Evolutionary conservation across 768 basidiomycete genomes (phyloP), one percentile per base, ranked within the genome.

Genomic region (Epithele typhae): DNA sequence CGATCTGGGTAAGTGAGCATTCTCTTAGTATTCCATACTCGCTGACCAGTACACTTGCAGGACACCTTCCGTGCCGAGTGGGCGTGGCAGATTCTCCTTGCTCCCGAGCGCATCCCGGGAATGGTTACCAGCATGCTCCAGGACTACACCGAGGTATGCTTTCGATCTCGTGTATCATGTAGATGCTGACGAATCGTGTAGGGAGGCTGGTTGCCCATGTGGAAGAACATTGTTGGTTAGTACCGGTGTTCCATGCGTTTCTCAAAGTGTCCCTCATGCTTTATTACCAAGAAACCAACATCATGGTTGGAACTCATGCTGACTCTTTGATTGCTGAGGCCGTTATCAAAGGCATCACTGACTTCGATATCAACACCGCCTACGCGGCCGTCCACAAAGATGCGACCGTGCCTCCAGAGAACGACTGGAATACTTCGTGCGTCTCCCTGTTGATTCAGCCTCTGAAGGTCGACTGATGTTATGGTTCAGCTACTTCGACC

Each of bases 131-230:
- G 84, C 49, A 91, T 91, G 88, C 64, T 92, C 17, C 80, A 83
- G 41, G 87, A 91, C 59, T 92, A 81, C 54, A 64, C 73, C 49
- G 75, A 87, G 71, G 84, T 80, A 45, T 4, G 60, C 48, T 4
- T 18, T 21, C 14, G 14, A 7, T 7, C 27, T 30, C 27, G 27
- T 30, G 27, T 30, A 30, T 7, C 27, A 7, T 7, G 27, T 7
- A 14, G 7, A 30, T 30, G 27, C n/a, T n/a, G n/a, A n/a, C n/a
- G n/a, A n/a, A n/a, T 30, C 8, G 27, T 7, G 27, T 30, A 74
- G 80, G 78, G 85, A 14, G 89, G 89, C 3, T 88, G 88, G 86
- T 66, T 92, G 30, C 89, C 89, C 0, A 90, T 91, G 87, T 92
- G 89, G 89, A 91, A 90, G 66, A 91, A 91, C 51, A 75, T 91